Percentiles rank a stretch among this genome's conserved stretches.
Conservation (phyloP, 2,329 filamentous ascomycete species). For the Zasmidium cellare region DNA sequence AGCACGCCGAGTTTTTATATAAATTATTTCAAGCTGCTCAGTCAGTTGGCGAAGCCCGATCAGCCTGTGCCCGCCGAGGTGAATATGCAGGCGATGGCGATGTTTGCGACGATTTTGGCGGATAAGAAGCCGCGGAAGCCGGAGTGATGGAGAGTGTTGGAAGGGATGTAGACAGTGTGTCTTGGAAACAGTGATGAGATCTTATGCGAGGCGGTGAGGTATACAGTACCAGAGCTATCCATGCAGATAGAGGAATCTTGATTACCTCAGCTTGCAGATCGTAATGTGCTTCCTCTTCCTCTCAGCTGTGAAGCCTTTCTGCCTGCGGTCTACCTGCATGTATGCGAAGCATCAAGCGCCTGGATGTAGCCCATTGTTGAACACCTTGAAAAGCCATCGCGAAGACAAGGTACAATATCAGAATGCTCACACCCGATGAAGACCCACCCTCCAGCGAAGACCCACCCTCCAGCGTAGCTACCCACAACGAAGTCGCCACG, state of each 20-base stretch:
- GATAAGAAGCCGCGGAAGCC: conserved; percentile 39
- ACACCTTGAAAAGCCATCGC: no score
- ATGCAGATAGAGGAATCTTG: background rate
- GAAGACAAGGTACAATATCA: no score
- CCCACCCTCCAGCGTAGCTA: background rate
- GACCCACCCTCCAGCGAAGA: background rate
- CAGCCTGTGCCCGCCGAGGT: conserved; percentile 50
- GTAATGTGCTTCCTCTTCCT: background rate
- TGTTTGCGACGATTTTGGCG: conserved; percentile 52
- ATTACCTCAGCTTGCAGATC: background rate
- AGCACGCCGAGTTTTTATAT: conserved; percentile 59
- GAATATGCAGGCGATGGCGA: conserved; percentile 50
- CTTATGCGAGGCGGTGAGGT: background rate
- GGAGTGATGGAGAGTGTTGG: conserved; percentile 6
- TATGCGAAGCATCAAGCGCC: no score
- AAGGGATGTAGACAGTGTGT: no score
- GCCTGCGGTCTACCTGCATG: background rate
- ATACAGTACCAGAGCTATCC: no score
- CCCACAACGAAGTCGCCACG: background rate
- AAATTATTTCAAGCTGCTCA: conserved; percentile 57
- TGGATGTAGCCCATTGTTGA: no score
- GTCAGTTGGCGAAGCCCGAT: conserved; percentile 46
- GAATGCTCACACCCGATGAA: no score
- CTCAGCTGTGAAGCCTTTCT: background rate
- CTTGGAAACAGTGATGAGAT: no score